These are phyloP conservation scores for Poa pratensis DNA, from an alignment of 176 grass and related monocot genomes.

Conservation along the genomic window DNA sequence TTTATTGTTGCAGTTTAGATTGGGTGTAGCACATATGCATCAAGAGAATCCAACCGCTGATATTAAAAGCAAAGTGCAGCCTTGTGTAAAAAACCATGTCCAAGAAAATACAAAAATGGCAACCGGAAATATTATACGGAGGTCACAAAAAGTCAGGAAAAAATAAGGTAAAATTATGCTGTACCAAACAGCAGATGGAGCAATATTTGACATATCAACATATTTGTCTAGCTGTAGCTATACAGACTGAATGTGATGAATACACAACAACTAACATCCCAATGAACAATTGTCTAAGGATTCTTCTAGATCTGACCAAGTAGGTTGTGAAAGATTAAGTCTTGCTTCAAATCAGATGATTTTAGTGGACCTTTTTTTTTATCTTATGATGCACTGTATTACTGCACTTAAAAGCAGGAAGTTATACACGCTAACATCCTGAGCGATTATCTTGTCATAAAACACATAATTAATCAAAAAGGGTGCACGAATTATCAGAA, in stretches of 20 bases:
- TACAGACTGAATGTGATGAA: neutral
- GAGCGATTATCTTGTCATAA: no score
- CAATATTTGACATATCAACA: neutral
- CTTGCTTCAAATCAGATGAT: neutral
- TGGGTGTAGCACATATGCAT: neutral
- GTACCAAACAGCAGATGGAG: neutral
- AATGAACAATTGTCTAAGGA: neutral
- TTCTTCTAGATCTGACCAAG: neutral
- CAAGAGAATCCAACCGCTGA: neutral
- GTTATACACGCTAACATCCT: neutral
- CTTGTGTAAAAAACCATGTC: neutral
- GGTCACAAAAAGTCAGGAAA: neutral
- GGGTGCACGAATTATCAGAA: no score
- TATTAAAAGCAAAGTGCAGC: neutral
- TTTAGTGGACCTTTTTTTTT: no score
- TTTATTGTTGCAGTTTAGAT: neutral
- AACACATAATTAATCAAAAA: no score
- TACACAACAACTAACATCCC: neutral
- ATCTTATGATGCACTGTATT: no score
- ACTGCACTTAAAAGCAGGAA: no score
- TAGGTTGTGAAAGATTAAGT: neutral
- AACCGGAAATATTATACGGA: neutral
- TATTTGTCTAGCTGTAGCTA: neutral
- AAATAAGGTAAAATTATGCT: neutral
- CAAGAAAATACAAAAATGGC: neutral